Conservation (phyloP, 495 filamentous ascomycete species). For the Cercophora newfieldiana region DNA sequence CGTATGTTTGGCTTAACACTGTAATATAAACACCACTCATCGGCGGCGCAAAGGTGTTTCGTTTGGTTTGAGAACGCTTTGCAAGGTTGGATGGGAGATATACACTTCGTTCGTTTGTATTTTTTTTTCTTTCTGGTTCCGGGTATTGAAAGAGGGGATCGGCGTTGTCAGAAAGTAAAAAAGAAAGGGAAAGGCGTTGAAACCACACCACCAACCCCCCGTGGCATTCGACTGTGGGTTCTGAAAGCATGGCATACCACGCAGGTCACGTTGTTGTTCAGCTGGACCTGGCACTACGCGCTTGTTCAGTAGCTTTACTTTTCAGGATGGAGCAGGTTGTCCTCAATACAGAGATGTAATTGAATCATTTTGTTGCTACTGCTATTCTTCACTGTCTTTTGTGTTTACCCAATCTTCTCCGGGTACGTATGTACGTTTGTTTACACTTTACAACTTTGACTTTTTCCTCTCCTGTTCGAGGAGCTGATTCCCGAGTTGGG, state of each 20-base stretch:
- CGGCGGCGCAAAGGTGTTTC: not conserved
- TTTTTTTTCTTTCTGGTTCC: not conserved
- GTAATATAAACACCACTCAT: not conserved
- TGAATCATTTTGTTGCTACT: not conserved
- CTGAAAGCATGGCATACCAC: not conserved
- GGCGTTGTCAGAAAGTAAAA: not conserved
- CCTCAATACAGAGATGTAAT: not conserved
- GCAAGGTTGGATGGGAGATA: not conserved
- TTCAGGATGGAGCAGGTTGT: not conserved
- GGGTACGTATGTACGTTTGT: too few species aligned
- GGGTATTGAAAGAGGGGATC: not conserved
- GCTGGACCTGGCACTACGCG: not conserved
- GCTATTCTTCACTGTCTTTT: not conserved
- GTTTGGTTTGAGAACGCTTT: not conserved
- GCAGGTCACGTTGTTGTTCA: not conserved
- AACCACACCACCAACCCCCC: too few species aligned
- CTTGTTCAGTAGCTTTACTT: not conserved
- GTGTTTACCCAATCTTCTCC: not conserved
- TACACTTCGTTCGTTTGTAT: not conserved
- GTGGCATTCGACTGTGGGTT: not conserved
- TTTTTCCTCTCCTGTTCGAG: constrained; percentile 33
- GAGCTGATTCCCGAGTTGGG: constrained; percentile 54
- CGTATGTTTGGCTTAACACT: constrained; percentile 7
- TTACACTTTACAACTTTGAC: constrained; percentile 39
- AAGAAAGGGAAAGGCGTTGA: not conserved